phyloP scores from a whole-genome alignment of 78 protist genomes.

The Pigoraptor vietnamica region DNA sequence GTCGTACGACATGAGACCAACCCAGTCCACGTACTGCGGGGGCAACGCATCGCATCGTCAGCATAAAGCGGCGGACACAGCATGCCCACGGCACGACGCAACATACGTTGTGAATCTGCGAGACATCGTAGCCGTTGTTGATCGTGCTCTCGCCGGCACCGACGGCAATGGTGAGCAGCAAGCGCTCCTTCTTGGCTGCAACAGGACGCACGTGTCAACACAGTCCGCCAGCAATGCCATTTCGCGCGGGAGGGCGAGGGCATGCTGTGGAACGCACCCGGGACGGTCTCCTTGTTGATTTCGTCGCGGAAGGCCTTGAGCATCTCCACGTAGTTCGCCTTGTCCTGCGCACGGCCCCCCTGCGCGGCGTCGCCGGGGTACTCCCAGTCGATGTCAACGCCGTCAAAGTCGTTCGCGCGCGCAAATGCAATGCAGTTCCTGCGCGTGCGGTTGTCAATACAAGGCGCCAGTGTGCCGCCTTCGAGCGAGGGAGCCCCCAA shows the following conservation, averaged over 20 bases:
- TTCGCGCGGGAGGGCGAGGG: too few relatives aligned
- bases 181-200: background rate
- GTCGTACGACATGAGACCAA: background rate
- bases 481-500: too few relatives aligned
- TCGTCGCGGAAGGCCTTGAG: background rate
- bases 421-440: background rate
- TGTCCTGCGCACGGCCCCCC: background rate
- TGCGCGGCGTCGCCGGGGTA: background rate
- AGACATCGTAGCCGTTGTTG: background rate
- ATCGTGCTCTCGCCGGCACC: background rate
- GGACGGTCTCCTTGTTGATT: background rate
- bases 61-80: too few relatives aligned
- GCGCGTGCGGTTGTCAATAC: background rate
- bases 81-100: too few relatives aligned
- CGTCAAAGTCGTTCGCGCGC: background rate
- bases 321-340: background rate
- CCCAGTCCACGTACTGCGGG: background rate
- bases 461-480: too few relatives aligned
- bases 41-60: too few relatives aligned
- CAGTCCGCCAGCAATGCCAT: too few relatives aligned
- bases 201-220: too few relatives aligned
- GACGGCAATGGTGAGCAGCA: background rate
- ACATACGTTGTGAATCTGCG: background rate
- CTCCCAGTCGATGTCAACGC: slow-evolving; percentile 10
- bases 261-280: background rate